Conservation (phyloP, 805 yeast genomes). For the Cyberlindnera americana region DNA sequence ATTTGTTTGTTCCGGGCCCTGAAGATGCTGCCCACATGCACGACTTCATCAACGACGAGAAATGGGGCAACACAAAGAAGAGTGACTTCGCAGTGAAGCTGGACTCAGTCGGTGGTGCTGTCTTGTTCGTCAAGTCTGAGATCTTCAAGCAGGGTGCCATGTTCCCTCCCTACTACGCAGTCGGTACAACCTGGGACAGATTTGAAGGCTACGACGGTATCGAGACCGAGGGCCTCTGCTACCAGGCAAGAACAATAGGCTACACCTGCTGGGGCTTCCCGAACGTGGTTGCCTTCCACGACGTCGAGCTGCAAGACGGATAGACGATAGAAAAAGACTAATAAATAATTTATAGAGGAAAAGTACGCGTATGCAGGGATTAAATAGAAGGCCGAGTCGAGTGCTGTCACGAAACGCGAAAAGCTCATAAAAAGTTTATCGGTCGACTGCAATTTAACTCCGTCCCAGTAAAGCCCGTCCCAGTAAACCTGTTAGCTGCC, state of each 20-base stretch:
- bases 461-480: no score
- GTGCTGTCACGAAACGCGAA: no score
- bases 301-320: slow-evolving; percentile 10
- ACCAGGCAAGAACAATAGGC: slow-evolving; percentile 41
- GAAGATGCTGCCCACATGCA: slow-evolving; percentile 24
- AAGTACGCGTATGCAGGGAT: no score
- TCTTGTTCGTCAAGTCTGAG: slow-evolving; percentile 40
- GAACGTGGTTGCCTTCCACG: slow-evolving; percentile 40
- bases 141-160: slow-evolving; percentile 43
- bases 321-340: neutral
- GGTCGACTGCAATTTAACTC: no score
- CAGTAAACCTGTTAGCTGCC: no score
- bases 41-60: slow-evolving; percentile 10
- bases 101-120: slow-evolving; percentile 53
- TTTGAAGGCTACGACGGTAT: slow-evolving; percentile 51
- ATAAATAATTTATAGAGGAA: no score
- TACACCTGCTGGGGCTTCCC: slow-evolving; percentile 50
- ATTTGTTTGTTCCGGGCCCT: slow-evolving; percentile 27
- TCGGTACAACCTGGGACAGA: slow-evolving; percentile 44
- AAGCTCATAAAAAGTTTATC: no score
- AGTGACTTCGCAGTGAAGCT: slow-evolving; percentile 25
- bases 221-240: slow-evolving; percentile 52
- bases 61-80: slow-evolving; percentile 11
- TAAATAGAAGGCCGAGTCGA: no score
- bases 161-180: slow-evolving; percentile 42